These are phyloP conservation scores for Gynochthodes officinalis DNA, from an alignment of 257 asterid genomes.

Conservation along the genomic window DNA sequence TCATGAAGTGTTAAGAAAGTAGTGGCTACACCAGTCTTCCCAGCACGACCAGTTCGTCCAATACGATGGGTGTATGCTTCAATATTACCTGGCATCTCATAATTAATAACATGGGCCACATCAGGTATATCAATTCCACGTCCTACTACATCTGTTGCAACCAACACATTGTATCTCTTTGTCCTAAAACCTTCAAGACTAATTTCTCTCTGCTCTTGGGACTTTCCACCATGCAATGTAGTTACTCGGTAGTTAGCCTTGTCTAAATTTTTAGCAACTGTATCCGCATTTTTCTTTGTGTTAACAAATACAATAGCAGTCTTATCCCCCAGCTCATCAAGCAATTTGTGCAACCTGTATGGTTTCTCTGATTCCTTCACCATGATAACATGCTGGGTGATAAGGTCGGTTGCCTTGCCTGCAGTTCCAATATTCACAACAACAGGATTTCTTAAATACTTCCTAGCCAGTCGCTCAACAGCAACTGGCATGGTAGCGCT, in stretches of 20 bases:
- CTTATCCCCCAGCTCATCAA: constrained; percentile 34
- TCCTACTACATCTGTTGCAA: constrained; percentile 33
- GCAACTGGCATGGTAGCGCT: constrained; percentile 35
- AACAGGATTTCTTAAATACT: constrained; percentile 30
- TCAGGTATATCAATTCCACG: constrained; percentile 36
- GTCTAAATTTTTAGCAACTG: constrained; percentile 21
- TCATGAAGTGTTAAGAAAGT: constrained; percentile 28
- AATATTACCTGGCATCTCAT: constrained; percentile 28
- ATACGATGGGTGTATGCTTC: constrained; percentile 33
- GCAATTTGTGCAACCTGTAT: constrained; percentile 19
- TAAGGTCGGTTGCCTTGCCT: constrained; percentile 29
- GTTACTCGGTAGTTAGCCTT: constrained; percentile 30
- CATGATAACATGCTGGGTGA: constrained; percentile 31
- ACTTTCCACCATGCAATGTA: constrained; percentile 33
- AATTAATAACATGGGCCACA: constrained; percentile 32
- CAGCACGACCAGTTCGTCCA: constrained; percentile 37
- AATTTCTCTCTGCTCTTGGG: constrained; percentile 31
- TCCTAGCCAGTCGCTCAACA: constrained; percentile 33
- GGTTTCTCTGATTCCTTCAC: constrained; percentile 31
- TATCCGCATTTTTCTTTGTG: constrained; percentile 26
- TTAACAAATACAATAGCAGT: constrained; percentile 32
- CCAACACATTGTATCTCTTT: constrained; percentile 29
- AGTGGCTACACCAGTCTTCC: constrained; percentile 35
- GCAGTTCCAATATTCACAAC: constrained; percentile 31
- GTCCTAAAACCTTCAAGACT: constrained; percentile 34